Evolutionary conservation across 2,329 filamentous ascomycete genomes (phyloP).

Genomic region (Aspergillus luchuensis): DNA sequence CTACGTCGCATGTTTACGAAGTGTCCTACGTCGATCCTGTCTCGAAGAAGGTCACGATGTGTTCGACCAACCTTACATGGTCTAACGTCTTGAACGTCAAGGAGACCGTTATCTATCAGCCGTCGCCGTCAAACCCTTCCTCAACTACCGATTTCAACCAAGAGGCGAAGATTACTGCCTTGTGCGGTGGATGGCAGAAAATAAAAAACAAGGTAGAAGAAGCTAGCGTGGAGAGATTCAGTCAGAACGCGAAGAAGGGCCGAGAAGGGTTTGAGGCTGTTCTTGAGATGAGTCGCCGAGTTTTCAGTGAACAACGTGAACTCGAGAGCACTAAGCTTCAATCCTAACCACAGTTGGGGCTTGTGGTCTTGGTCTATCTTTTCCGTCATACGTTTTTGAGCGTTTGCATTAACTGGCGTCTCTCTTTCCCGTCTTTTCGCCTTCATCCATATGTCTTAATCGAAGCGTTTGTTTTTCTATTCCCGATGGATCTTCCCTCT

Average conservation of each 20-base stretch:
- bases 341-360: neutral
- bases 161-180: conserved; percentile 86
- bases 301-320: conserved; percentile 86
- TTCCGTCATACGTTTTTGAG: neutral
- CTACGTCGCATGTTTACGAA: conserved; percentile 89
- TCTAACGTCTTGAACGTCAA: conserved; percentile 87
- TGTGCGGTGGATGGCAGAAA: conserved; percentile 96
- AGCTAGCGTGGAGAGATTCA: conserved; percentile 81
- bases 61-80: conserved; percentile 91
- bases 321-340: conserved; percentile 49
- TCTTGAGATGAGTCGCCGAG: conserved; percentile 85
- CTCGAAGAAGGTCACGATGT: conserved; percentile 89
- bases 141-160: conserved; percentile 80
- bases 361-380: neutral
- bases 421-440: neutral
- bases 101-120: conserved; percentile 87
- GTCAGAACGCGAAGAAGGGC: conserved; percentile 87
- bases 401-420: conserved; percentile 10
- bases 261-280: conserved; percentile 95
- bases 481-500: neutral
- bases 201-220: conserved; percentile 97
- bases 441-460: conserved; percentile 30
- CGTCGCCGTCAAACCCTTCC: conserved; percentile 52
- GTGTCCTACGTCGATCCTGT: conserved; percentile 88
- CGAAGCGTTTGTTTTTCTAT: conserved; percentile 19